These are phyloP conservation scores for Raphanus hybrid DNA, from an alignment of 441 rosid genomes.

Conservation along the genomic window DNA sequence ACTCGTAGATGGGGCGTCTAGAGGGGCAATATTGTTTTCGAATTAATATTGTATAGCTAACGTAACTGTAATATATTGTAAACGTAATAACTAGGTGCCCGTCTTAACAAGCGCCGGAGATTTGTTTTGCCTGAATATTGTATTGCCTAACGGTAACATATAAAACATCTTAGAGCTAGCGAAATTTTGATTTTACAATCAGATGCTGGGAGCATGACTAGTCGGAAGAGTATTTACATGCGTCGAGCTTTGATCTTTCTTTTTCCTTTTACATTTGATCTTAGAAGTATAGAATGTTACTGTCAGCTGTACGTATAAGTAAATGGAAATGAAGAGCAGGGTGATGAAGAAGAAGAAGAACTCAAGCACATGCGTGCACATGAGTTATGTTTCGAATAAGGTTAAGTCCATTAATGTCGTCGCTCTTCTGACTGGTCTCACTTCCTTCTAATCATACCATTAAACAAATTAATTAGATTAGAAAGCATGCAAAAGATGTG, in stretches of 20 bases:
- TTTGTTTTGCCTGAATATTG: not conserved
- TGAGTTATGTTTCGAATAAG: slow-evolving; percentile 35
- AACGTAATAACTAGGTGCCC: not conserved
- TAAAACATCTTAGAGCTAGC: too few relatives aligned
- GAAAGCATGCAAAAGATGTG: too few relatives aligned
- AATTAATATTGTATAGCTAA: too few relatives aligned
- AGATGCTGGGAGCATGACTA: too few relatives aligned
- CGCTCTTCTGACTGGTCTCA: slow-evolving; percentile 7
- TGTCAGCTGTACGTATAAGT: not conserved
- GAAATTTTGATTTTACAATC: too few relatives aligned
- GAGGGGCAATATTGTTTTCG: too few relatives aligned
- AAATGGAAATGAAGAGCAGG: not conserved
- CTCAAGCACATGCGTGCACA: slow-evolving; percentile 35
- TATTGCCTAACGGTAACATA: too few relatives aligned
- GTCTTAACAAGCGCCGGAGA: not conserved
- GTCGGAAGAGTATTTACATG: too few relatives aligned
- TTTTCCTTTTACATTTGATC: too few relatives aligned
- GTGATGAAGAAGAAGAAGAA: not conserved
- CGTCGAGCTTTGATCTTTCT: too few relatives aligned
- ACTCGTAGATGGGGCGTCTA: too few relatives aligned
- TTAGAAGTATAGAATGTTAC: too few relatives aligned
- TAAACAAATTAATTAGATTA: not conserved
- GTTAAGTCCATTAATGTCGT: slow-evolving; percentile 31
- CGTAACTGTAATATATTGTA: not conserved
- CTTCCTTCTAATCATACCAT: slow-evolving; percentile 5